Base-by-base conservation (phyloP, 768 basidiomycete species). In the Clathrus columnatus region DNA sequence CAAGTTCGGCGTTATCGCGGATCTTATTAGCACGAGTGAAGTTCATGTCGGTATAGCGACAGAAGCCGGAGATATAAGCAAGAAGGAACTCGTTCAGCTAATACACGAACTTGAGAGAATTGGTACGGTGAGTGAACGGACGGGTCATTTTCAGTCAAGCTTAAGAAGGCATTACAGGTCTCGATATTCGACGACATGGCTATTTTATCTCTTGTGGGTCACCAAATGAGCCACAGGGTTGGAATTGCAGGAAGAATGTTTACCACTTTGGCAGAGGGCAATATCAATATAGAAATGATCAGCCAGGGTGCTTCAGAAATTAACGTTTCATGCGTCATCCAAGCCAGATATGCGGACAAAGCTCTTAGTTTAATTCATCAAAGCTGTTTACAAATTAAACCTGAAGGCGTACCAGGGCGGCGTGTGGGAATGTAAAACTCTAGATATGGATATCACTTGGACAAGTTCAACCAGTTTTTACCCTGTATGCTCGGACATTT, bases 201-300 rank as follows among this genome's bases (percentile, higher is more conserved):
- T 28, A 98, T 98, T 62, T 80, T 99, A n/a, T 96, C 92, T n/a
- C 81, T 99, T 29, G 96, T 98, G 23, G 96, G 96, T 17, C 86
- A 87, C 64, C 85, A 93, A 62, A 95, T 99, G 93, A 81, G 85
- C 45, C 86, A 97, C 60, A 85, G 93, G 79, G 89, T 98, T 59
- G 95, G 95, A 20, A 91, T 92, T 55, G 86, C 93, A 0, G 93
- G 94, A 28, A 76, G 85, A 57, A 97, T 97, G 94, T 97, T 98
- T 73, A 82, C 84, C 36, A 91, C 92, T 10, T 84, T 99, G 29
- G 95, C 92, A 1, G 87, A 94, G 60, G 92, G 91, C n/a, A 84
- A 85, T 64, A 83, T 98, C 66, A 98, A 99, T 69, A 96, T 98
- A 62, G 95, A 98, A 74, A 98, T 98, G 95, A 97, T 99, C 69